phyloP scores from a whole-genome alignment of 2,329 filamentous ascomycete genomes.

The Huntiella abstrusa region DNA sequence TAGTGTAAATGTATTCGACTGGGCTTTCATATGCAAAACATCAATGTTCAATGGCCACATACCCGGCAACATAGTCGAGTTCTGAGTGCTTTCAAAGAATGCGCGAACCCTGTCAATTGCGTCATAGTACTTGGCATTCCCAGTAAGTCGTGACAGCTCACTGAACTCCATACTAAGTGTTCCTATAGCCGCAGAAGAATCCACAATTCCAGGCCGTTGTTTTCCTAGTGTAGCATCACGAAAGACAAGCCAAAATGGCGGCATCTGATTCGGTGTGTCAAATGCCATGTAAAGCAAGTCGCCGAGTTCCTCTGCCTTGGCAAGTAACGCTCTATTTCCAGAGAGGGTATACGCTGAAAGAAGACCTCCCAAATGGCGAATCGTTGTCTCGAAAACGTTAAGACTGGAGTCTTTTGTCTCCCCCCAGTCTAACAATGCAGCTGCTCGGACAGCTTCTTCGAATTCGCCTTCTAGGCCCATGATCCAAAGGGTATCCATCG shows the following conservation, averaged over 20 bases:
- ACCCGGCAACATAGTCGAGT: slow-evolving; percentile 50
- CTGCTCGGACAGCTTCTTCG: slow-evolving; percentile 29
- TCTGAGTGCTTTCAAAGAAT: slow-evolving; percentile 49
- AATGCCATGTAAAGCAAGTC: slow-evolving; percentile 36
- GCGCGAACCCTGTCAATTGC: slow-evolving; percentile 56
- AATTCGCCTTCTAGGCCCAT: slow-evolving; percentile 41
- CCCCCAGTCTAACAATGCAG: slow-evolving; percentile 31
- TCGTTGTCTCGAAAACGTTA: slow-evolving; percentile 36
- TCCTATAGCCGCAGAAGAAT: slow-evolving; percentile 31
- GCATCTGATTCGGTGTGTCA: slow-evolving; percentile 34
- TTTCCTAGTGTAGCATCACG: slow-evolving; percentile 22
- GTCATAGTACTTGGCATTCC: slow-evolving; percentile 38
- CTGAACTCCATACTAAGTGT: slow-evolving; percentile 60
- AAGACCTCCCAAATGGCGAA: slow-evolving; percentile 33
- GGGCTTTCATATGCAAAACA: slow-evolving; percentile 16
- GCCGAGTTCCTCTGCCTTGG: slow-evolving; percentile 31
- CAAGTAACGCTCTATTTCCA: slow-evolving; percentile 24
- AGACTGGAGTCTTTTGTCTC: slow-evolving; percentile 24
- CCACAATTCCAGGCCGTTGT: slow-evolving; percentile 31
- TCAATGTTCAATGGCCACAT: slow-evolving; percentile 55
- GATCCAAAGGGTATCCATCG: slow-evolving; percentile 42
- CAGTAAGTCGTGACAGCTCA: slow-evolving; percentile 52
- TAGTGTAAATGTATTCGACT: slow-evolving; percentile 27
- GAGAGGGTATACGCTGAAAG: slow-evolving; percentile 33
- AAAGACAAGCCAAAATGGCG: slow-evolving; percentile 27